Conservation (phyloP, 2,329 filamentous ascomycete species). For the Raffaelea ambrosiae region DNA sequence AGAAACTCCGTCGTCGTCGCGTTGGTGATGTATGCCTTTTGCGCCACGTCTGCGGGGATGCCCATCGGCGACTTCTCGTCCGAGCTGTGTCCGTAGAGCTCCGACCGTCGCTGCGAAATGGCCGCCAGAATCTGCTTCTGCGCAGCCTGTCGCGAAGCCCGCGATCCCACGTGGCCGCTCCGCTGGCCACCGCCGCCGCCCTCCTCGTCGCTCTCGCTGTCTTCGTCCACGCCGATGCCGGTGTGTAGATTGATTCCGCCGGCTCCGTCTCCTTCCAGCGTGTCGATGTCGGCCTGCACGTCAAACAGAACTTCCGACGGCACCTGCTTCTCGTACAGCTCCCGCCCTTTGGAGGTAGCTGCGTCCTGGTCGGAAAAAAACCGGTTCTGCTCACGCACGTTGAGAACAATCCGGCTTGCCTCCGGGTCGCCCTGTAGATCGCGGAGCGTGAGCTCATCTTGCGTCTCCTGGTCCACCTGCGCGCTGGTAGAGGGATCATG, state of each 20-base stretch:
- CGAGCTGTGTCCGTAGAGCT: conserved; percentile 43
- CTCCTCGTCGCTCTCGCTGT: conserved; percentile 58
- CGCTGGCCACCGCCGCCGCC: conserved; percentile 5
- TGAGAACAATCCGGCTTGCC: conserved; percentile 72
- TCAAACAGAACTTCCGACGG: conserved; percentile 58
- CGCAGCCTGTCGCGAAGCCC: conserved; percentile 54
- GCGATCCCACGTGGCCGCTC: conserved; percentile 55
- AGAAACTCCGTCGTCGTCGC: conserved; percentile 92
- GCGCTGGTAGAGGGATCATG: conserved; percentile 55
- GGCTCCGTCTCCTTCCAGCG: conserved; percentile 36
- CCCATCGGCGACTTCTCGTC: conserved; percentile 46
- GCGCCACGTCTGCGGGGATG: conserved; percentile 45
- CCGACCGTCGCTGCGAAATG: conserved; percentile 51
- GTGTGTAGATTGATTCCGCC: conserved; percentile 52
- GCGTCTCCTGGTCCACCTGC: conserved; percentile 64
- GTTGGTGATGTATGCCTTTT: conserved; percentile 62
- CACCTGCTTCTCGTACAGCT: conserved; percentile 59
- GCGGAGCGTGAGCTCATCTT: conserved; percentile 64
- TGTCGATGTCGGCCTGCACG: conserved; percentile 54
- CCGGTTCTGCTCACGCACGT: conserved; percentile 77
- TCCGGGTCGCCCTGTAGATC: conserved; percentile 70
- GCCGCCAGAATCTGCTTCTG: conserved; percentile 59
- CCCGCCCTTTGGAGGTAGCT: conserved; percentile 32
- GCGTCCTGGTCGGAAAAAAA: conserved; percentile 63
- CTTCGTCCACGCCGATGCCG: conserved; percentile 60